Conservation (phyloP, 169 alveolate genomes). For the Plasmodium yoelii region DNA sequence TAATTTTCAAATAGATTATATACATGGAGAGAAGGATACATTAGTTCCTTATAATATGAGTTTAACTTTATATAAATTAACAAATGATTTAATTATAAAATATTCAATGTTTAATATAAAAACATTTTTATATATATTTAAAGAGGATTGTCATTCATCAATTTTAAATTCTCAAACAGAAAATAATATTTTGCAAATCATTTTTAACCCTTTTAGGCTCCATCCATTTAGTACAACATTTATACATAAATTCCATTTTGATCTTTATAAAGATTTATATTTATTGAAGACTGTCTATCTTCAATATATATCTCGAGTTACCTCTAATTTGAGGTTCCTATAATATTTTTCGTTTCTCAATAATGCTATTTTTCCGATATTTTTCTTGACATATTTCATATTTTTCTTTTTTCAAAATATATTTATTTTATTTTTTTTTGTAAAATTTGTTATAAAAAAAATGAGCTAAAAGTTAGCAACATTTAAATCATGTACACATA, state of each 20-base stretch:
- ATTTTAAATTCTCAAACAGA: conserved; percentile 56
- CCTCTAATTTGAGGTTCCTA: conserved; percentile 15
- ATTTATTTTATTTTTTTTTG: not conserved
- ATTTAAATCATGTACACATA: no score
- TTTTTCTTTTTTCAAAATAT: not conserved
- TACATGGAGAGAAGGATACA: conserved; percentile 72
- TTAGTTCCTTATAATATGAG: conserved; percentile 69
- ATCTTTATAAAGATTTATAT: conserved; percentile 57
- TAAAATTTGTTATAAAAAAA: no score
- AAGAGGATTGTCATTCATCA: conserved; percentile 68
- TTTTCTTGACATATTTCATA: not conserved
- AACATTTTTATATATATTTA: conserved; percentile 36
- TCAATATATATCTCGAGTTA: conserved; percentile 15
- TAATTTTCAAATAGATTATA: conserved; percentile 57
- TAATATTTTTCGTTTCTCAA: not conserved
- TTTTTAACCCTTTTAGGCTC: conserved; percentile 56
- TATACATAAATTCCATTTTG: conserved; percentile 52
- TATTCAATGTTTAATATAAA: conserved; percentile 38
- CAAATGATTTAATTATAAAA: conserved; percentile 34
- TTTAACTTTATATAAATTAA: conserved; percentile 27
- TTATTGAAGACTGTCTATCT: conserved; percentile 50
- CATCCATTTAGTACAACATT: conserved; percentile 72
- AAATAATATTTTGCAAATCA: conserved; percentile 59
- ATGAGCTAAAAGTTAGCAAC: no score
- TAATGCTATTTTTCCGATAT: not conserved